Base-by-base conservation (phyloP, 225 moss, liverwort and hornwort species). In the Ulota crispa region DNA sequence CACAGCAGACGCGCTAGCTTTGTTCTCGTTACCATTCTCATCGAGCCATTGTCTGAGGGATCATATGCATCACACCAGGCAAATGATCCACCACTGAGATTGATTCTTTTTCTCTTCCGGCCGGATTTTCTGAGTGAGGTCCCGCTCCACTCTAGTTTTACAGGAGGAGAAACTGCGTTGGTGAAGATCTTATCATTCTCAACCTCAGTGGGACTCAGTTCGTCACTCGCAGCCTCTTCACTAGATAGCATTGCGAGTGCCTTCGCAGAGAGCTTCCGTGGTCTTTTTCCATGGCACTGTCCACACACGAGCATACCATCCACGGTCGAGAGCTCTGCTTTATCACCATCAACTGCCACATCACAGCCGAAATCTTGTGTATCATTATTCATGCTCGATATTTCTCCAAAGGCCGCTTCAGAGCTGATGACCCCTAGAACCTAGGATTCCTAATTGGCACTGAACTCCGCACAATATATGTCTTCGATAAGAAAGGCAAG, bases 301-400 rank as follows among this genome's bases (percentile, higher is more conserved):
- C 87, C 91, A 52, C 91, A 91, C 41, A 89, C 83, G 45, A 87
- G 83, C 85, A 89, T 81, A 27, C 91, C 91, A 41, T 87, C 91
- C 64, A 91, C 81, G 47, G 76, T 80, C 67, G 87, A 87, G 59
- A 91, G 87, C 57, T 80, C 73, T 68, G 77, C 61, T 21, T 89
- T 89, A 59, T 87, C 87, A 80, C 87, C 87, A 80, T 83, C 83
- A 80, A 71, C 91, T 91, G 91, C 85, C 75, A 83, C 70, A 81
- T 64, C 79, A 85, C 27, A 81, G 28, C 68, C 80, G 60, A 78
- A 37, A 73, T 43, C 45, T 60, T 69, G 30, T 30, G 6, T 43
- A 39, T 73, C 68, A 81, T n/a, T 55, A 79, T 31, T 68, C 74
- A 73, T 37, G 45, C 67, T 64, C 47, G 15, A 23, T 13, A 52